Percentiles rank a stretch among this genome's conserved stretches.
Conservation (phyloP, 148 eudicot species). For the Rhododendron henanense region DNA sequence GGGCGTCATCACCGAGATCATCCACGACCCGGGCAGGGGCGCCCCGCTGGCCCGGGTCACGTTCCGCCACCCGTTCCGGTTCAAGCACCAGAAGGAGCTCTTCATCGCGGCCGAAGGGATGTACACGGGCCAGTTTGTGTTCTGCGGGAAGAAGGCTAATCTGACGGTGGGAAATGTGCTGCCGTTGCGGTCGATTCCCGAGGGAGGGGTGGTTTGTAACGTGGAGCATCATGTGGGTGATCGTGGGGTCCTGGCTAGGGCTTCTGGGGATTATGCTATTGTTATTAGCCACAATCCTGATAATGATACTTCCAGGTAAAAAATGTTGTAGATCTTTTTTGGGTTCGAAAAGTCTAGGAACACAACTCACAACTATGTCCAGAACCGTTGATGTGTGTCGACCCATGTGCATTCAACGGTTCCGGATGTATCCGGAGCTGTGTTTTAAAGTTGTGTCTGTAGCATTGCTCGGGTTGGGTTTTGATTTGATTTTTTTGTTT, state of each 20-base stretch:
- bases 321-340: not conserved
- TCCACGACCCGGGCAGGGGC: constrained; percentile 20
- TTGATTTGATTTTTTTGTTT: not conserved
- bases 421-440: too few relatives aligned
- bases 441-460: too few relatives aligned
- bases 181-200: constrained; percentile 15
- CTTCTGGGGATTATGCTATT: constrained; percentile 20
- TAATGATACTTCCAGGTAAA: constrained; percentile 18
- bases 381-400: too few relatives aligned
- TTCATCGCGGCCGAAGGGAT: constrained; percentile 23
- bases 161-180: constrained; percentile 18
- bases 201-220: constrained; percentile 21
- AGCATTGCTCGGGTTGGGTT: too few relatives aligned
- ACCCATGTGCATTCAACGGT: too few relatives aligned
- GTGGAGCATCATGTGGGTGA: constrained; percentile 26
- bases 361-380: too few relatives aligned
- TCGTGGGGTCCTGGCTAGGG: constrained; percentile 22
- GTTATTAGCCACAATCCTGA: constrained; percentile 25
- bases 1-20: constrained; percentile 20
- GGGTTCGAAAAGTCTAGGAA: too few relatives aligned
- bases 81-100: constrained; percentile 26
- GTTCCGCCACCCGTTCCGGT: not conserved
- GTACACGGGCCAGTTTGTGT: constrained; percentile 18
- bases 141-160: constrained; percentile 18
- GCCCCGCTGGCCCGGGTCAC: constrained; percentile 17